Conservation (phyloP, 176 grass and related monocot genomes). For the Cenchrus fungigraminus region DNA sequence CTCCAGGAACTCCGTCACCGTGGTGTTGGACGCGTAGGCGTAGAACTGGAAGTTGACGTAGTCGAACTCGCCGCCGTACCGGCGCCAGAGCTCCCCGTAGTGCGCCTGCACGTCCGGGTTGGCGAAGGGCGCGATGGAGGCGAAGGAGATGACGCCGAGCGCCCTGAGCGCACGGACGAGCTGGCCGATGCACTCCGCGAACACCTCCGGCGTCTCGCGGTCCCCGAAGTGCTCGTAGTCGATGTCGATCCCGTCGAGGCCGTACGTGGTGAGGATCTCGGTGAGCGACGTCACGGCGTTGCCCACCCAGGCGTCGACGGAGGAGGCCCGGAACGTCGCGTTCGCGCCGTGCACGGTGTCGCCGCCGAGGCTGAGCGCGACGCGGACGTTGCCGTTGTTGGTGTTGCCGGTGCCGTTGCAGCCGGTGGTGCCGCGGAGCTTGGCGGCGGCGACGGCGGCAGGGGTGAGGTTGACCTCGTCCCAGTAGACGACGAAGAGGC, state of each 20-base stretch:
- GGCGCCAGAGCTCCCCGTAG: constrained; percentile 40
- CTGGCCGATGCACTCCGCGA: constrained; percentile 57
- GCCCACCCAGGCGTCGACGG: constrained; percentile 50
- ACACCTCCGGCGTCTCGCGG: constrained; percentile 32
- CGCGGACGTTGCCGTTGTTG: not conserved
- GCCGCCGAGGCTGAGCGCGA: constrained; percentile 55
- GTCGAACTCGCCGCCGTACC: constrained; percentile 47
- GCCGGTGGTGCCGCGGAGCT: not conserved
- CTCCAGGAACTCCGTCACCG: constrained; percentile 43
- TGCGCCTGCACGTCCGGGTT: constrained; percentile 39
- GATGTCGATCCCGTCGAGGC: constrained; percentile 54
- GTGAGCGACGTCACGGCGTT: constrained; percentile 39
- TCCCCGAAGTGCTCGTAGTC: constrained; percentile 64
- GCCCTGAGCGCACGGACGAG: constrained; percentile 39
- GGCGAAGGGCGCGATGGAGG: constrained; percentile 59
- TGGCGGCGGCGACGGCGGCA: constrained; percentile 15
- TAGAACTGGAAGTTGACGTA: constrained; percentile 76
- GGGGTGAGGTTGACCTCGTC: constrained; percentile 35
- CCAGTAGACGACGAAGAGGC: constrained; percentile 49
- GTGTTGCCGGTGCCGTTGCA: not conserved
- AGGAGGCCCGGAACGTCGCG: constrained; percentile 38
- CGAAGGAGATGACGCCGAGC: constrained; percentile 44
- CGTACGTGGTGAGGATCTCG: constrained; percentile 27
- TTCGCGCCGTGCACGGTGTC: constrained; percentile 2
- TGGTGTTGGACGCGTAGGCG: constrained; percentile 46